Evolutionary conservation across 495 filamentous ascomycete species (phyloP).

Genomic region (Aspergillus steynii): DNA sequence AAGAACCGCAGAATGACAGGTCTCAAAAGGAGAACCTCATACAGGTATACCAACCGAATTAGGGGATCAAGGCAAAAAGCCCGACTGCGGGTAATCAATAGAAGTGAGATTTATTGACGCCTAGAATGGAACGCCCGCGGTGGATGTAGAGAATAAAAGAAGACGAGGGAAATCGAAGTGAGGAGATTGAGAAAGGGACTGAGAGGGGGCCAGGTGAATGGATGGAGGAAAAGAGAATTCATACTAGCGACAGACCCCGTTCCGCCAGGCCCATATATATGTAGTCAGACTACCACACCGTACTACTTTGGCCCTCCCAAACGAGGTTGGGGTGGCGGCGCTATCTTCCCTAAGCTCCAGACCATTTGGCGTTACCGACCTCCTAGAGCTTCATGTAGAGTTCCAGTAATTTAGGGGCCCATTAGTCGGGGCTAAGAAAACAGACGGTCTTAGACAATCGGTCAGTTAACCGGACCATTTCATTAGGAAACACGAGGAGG

Average conservation of each 20-base stretch:
- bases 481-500: neutral
- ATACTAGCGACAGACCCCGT: slow-evolving; percentile 5
- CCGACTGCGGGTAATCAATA: neutral
- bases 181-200: neutral
- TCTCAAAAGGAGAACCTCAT: neutral
- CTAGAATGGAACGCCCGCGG: slow-evolving; percentile 1
- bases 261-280: slow-evolving; percentile 18
- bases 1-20: neutral
- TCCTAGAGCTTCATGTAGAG: slow-evolving; percentile 11
- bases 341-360: slow-evolving; percentile 23
- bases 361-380: slow-evolving; percentile 7
- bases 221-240: slow-evolving; percentile 9
- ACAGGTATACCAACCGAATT: neutral
- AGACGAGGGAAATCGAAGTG: slow-evolving; percentile 2
- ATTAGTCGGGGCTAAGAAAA: slow-evolving; percentile 1
- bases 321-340: slow-evolving; percentile 26
- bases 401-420: slow-evolving; percentile 1
- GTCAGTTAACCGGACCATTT: no score
- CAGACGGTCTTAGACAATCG: neutral
- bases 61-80: neutral
- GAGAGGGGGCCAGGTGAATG: neutral
- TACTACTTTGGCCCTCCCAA: slow-evolving; percentile 18
- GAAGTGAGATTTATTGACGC: slow-evolving; percentile 1
- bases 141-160: neutral
- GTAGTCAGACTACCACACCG: slow-evolving; percentile 16